A percentile compares a stretch with the other conserved stretches of the same genome.
Conservation (phyloP, 116 monocot genomes). For the Papilionanthe hybrid region DNA sequence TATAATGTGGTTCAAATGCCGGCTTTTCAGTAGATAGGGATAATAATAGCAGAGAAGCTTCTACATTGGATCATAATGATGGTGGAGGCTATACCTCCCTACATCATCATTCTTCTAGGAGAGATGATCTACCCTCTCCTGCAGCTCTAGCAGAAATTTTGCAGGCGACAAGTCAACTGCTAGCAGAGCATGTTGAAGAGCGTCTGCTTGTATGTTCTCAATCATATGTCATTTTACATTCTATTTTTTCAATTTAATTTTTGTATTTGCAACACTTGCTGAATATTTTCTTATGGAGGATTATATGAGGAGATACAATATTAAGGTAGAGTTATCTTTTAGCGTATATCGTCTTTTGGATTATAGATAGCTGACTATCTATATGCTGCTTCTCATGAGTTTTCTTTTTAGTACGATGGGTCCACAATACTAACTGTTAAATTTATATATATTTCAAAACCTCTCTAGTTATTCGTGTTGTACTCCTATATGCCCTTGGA, state of each 20-base stretch:
- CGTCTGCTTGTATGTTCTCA: slow-evolving; percentile 31
- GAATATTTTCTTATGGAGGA: background rate
- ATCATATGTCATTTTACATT: background rate
- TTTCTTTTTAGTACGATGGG: background rate
- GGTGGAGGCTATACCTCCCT: slow-evolving; percentile 13
- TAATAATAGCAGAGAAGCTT: slow-evolving; percentile 14
- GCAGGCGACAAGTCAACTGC: slow-evolving; percentile 45
- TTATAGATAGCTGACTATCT: background rate
- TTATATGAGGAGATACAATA: background rate
- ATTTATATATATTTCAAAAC: background rate
- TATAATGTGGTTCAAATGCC: background rate
- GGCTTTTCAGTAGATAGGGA: slow-evolving; percentile 14
- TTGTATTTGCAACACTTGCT: background rate
- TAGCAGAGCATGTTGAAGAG: slow-evolving; percentile 45
- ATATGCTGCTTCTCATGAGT: background rate
- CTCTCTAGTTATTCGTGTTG: background rate
- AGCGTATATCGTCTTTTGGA: background rate
- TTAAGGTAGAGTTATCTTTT: background rate
- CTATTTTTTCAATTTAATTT: background rate
- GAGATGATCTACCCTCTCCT: slow-evolving; percentile 50
- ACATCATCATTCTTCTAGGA: slow-evolving; percentile 23
- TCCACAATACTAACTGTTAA: background rate
- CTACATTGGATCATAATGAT: slow-evolving; percentile 7
- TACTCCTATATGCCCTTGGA: background rate
- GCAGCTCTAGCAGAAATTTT: slow-evolving; percentile 58